phyloP scores from a whole-genome alignment of 441 rosid genomes.

The Sinapis alba region DNA sequence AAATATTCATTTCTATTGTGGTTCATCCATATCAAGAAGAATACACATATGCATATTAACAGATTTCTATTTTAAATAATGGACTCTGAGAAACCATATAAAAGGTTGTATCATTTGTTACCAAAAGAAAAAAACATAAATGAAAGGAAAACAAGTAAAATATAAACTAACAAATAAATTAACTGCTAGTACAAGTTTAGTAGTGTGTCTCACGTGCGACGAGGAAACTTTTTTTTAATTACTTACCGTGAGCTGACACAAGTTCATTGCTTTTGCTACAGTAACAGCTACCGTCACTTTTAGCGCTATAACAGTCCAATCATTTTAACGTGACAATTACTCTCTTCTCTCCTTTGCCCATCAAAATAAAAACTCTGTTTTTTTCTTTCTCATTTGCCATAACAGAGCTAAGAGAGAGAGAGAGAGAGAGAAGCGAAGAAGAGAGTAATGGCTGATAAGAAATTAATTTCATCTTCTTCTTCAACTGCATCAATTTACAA shows the following conservation, averaged over 20 bases:
- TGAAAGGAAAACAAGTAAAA: too few relatives aligned
- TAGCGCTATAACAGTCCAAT: constrained; percentile 39
- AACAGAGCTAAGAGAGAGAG: constrained; percentile 19
- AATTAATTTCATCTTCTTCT: constrained; percentile 29
- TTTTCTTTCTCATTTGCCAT: background rate
- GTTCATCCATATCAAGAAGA: constrained; percentile 1
- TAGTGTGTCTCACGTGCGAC: constrained; percentile 45
- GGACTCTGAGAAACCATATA: constrained; percentile 6
- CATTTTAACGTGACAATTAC: constrained; percentile 34
- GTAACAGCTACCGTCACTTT: constrained; percentile 39
- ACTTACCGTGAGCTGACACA: constrained; percentile 35
- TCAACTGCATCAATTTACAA: constrained; percentile 38
- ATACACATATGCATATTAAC: constrained; percentile 1
- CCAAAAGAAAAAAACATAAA: background rate
- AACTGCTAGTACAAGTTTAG: constrained; percentile 17
- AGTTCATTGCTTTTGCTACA: constrained; percentile 34
- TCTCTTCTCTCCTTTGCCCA: constrained; percentile 22
- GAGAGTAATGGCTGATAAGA: constrained; percentile 47
- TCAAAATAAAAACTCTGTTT: constrained; percentile 27
- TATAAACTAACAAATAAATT: too few relatives aligned
- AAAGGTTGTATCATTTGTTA: constrained; percentile 30
- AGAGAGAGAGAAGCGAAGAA: constrained; percentile 7
- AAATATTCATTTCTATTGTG: background rate
- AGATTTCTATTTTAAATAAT: constrained; percentile 27
- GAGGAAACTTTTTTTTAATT: background rate